phyloP scores from a whole-genome alignment of 352 stramenopile genomes.

The Sclerospora graminicola region DNA sequence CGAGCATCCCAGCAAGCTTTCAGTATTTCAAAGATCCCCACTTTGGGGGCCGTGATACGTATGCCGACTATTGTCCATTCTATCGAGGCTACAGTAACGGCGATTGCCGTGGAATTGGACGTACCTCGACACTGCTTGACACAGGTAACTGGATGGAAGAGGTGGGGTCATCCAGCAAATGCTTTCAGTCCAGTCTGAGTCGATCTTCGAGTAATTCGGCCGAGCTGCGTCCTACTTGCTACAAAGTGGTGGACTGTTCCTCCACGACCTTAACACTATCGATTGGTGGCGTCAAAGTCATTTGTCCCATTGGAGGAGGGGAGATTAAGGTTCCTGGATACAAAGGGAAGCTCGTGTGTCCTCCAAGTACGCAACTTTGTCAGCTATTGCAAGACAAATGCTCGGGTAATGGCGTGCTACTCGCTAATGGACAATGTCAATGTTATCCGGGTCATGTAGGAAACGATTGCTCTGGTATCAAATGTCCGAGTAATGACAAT shows the following conservation, averaged over 20 bases:
- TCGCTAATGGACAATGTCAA: constrained; percentile 35
- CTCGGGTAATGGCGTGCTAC: constrained; percentile 45
- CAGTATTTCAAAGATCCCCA: no score
- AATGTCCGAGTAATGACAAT: constrained; percentile 29
- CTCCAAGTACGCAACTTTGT: constrained; percentile 35
- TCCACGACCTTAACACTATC: constrained; percentile 32
- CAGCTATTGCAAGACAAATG: constrained; percentile 62
- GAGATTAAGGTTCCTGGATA: constrained; percentile 41
- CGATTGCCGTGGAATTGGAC: constrained; percentile 55
- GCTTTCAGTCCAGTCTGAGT: constrained; percentile 62
- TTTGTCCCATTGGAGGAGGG: constrained; percentile 50
- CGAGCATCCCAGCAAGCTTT: no score
- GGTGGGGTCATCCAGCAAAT: constrained; percentile 40
- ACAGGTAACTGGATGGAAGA: constrained; percentile 45
- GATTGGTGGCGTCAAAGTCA: constrained; percentile 37
- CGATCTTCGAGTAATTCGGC: constrained; percentile 25
- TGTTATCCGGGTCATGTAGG: constrained; percentile 45
- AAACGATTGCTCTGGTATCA: constrained; percentile 39
- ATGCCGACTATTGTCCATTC: constrained; percentile 74
- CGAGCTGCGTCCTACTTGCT: constrained; percentile 36
- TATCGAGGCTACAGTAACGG: constrained; percentile 71
- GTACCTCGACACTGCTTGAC: constrained; percentile 24
- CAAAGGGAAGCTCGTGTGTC: constrained; percentile 40
- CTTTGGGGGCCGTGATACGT: constrained; percentile 49
- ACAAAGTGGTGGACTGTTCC: constrained; percentile 42